A percentile compares a stretch with the other conserved stretches of the same genome.
Evolutionary conservation across 2,329 filamentous ascomycete genomes (phyloP).

Genomic region (Aspergillus chevalieri): DNA sequence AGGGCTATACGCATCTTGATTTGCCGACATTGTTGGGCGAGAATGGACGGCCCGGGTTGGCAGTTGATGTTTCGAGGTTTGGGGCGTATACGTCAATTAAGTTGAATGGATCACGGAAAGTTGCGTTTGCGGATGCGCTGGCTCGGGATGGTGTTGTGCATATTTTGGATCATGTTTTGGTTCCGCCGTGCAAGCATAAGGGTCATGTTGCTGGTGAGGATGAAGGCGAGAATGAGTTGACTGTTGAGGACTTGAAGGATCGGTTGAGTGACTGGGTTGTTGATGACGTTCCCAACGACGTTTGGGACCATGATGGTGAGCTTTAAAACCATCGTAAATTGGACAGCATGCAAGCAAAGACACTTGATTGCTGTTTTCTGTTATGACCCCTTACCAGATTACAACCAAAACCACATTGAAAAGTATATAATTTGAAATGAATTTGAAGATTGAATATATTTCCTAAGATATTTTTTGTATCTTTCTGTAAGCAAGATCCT

Average conservation of each 20-base stretch:
- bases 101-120: slow-evolving; percentile 66
- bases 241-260: slow-evolving; percentile 16
- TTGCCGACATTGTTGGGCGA: slow-evolving; percentile 66
- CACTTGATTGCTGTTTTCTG: neutral
- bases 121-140: slow-evolving; percentile 63
- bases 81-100: slow-evolving; percentile 65
- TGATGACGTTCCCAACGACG: slow-evolving; percentile 2
- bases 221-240: slow-evolving; percentile 10
- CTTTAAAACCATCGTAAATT: neutral
- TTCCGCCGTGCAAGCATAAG: slow-evolving; percentile 60
- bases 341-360: neutral
- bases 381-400: neutral
- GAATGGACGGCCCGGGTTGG: slow-evolving; percentile 46
- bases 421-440: neutral
- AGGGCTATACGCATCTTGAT: slow-evolving; percentile 48
- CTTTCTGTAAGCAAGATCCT: slow-evolving; percentile 4
- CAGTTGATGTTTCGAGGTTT: slow-evolving; percentile 64
- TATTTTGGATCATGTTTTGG: slow-evolving; percentile 63
- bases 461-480: slow-evolving; percentile 7
- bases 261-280: slow-evolving; percentile 12
- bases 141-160: slow-evolving; percentile 79
- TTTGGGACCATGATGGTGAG: neutral
- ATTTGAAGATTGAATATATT: slow-evolving; percentile 2
- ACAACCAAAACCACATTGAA: neutral
- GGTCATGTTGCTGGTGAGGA: slow-evolving; percentile 1